Conservation (phyloP, 2,329 filamentous ascomycete genomes). For the Stylonectria norvegica region DNA sequence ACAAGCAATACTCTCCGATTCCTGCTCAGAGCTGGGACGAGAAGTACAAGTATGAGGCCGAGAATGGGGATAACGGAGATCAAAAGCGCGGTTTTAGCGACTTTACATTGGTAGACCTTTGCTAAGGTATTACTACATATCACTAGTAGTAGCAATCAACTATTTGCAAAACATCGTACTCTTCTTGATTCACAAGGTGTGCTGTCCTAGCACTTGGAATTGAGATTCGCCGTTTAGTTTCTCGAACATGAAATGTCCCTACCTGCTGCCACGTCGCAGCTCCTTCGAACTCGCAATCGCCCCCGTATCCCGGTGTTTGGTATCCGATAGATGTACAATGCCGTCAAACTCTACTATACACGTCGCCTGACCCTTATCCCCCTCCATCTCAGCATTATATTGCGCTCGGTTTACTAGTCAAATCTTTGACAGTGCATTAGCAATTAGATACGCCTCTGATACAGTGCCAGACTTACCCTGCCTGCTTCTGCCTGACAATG, state of each 20-base stretch:
- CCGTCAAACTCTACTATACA: constrained; percentile 27
- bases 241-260: constrained; percentile 8
- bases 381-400: constrained; percentile 5
- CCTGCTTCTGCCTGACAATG: constrained; percentile 74
- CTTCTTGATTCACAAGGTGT: no score
- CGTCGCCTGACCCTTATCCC: constrained; percentile 10
- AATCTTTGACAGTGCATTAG: constrained; percentile 14
- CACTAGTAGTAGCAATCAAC: no score
- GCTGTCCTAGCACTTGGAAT: constrained; percentile 14
- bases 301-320: constrained; percentile 12
- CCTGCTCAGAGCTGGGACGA: no score
- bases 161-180: no score
- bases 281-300: constrained; percentile 9
- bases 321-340: constrained; percentile 30
- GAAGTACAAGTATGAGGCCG: no score
- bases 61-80: no score
- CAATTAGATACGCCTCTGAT: background rate
- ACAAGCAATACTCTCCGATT: no score
- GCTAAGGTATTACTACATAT: no score
- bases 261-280: constrained; percentile 6
- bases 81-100: no score
- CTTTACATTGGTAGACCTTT: no score
- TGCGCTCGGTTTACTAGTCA: constrained; percentile 12
- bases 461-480: constrained; percentile 55
- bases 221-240: constrained; percentile 24